These are phyloP conservation scores for Castanea sativa DNA, from an alignment of 306 rosid genomes.

Conservation along the genomic window DNA sequence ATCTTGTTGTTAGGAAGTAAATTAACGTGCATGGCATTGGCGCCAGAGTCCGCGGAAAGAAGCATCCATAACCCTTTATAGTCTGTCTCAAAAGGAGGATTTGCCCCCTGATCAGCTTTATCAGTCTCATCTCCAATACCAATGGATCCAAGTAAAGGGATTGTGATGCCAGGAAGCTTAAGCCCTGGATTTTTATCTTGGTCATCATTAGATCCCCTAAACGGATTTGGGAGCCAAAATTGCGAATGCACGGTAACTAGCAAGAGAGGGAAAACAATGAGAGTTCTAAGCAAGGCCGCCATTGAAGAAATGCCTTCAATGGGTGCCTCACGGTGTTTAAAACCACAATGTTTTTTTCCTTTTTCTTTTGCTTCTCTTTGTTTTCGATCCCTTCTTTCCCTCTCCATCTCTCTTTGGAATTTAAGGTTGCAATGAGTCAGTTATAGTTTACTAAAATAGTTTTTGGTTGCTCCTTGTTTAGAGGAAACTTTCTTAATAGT, in stretches of 20 bases:
- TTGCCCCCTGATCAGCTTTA: not conserved
- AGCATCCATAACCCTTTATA: conserved; percentile 47
- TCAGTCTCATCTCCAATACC: not conserved
- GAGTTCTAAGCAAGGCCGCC: conserved; percentile 35
- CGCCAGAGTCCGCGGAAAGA: conserved; percentile 38
- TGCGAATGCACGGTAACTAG: conserved; percentile 26
- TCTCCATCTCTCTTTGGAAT: conserved; percentile 30
- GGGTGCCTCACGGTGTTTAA: not conserved
- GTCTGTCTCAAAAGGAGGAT: conserved; percentile 20
- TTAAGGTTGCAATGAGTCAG: conserved; percentile 10
- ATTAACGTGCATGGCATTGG: conserved; percentile 74
- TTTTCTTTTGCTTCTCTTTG: not conserved
- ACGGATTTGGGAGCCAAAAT: not conserved
- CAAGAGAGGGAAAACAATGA: conserved; percentile 31
- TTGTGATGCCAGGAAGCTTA: not conserved
- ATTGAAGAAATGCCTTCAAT: conserved; percentile 38
- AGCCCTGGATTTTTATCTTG: not conserved
- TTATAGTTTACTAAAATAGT: conserved; percentile 26
- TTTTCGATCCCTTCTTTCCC: conserved; percentile 26
- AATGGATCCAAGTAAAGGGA: not conserved
- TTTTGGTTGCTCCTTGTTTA: conserved; percentile 6
- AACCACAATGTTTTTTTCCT: not conserved
- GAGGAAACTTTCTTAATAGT: not conserved
- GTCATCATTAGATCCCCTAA: not conserved
- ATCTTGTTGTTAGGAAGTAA: conserved; percentile 68